A percentile compares a stretch with the other conserved stretches of the same genome.
Evolutionary conservation across 805 yeast genomes (phyloP).

Genomic region (Saturnispora sanitii): DNA sequence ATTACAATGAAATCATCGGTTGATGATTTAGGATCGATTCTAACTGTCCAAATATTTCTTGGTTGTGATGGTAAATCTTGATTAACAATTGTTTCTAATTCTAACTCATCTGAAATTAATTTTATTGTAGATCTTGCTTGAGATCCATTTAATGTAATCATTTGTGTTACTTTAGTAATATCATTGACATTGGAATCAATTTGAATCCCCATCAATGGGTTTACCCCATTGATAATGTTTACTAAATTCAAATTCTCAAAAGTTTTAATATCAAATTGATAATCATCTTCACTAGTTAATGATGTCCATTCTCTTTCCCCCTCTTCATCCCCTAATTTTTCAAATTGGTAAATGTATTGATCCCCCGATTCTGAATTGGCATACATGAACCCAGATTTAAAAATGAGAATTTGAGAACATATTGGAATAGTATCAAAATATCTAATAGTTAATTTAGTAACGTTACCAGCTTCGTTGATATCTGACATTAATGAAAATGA

Average conservation of each 20-base stretch:
- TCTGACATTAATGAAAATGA: slow-evolving; percentile 13
- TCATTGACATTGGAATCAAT: slow-evolving; percentile 24
- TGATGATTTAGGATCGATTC: slow-evolving; percentile 32
- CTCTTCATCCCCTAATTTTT: slow-evolving; percentile 51
- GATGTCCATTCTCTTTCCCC: slow-evolving; percentile 30
- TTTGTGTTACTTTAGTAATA: slow-evolving; percentile 24
- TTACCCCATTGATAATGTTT: slow-evolving; percentile 37
- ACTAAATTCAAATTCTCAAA: slow-evolving; percentile 52
- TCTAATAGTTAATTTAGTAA: slow-evolving; percentile 37
- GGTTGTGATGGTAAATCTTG: slow-evolving; percentile 68
- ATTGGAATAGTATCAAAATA: slow-evolving; percentile 74
- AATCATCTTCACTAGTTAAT: too few species aligned
- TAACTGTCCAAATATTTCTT: slow-evolving; percentile 54
- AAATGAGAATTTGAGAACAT: slow-evolving; percentile 44
- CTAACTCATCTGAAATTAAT: slow-evolving; percentile 45
- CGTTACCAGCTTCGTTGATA: slow-evolving; percentile 21
- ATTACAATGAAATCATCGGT: slow-evolving; percentile 58
- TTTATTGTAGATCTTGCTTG: slow-evolving; percentile 38
- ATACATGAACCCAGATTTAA: slow-evolving; percentile 68
- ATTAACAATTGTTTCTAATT: slow-evolving; percentile 53
- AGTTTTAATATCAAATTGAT: slow-evolving; percentile 29
- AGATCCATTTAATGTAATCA: slow-evolving; percentile 35
- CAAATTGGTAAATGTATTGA: slow-evolving; percentile 69
- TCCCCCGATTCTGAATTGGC: slow-evolving; percentile 55
- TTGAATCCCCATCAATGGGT: slow-evolving; percentile 42